These are phyloP conservation scores for Canariomyces notabilis DNA, from an alignment of 2,329 filamentous ascomycete genomes.

Conservation along the genomic window DNA sequence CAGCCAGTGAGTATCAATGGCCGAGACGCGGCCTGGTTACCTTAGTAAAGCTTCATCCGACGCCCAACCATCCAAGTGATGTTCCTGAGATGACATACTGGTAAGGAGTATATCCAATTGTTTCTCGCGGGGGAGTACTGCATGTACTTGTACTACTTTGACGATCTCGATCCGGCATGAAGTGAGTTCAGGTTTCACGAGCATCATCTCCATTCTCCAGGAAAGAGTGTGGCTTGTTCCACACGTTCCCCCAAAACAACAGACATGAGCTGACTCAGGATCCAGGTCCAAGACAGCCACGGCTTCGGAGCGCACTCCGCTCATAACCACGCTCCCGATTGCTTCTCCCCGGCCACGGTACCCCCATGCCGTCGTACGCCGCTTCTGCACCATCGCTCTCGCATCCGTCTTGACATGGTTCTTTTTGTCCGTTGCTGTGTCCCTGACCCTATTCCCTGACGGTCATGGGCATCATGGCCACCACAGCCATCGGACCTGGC, in stretches of 20 bases:
- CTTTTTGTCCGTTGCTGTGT: slow-evolving; percentile 42
- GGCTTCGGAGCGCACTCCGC: slow-evolving; percentile 57
- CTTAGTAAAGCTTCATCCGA: too few species aligned
- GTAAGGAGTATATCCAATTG: too few species aligned
- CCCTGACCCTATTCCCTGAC: slow-evolving; percentile 30
- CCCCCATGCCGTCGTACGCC: slow-evolving; percentile 55
- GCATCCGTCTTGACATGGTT: slow-evolving; percentile 51
- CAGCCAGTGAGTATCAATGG: background rate
- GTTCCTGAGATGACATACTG: too few species aligned
- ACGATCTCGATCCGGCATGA: background rate
- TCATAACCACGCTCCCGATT: slow-evolving; percentile 59
- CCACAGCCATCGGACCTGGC: slow-evolving; percentile 27
- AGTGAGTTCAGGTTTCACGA: background rate
- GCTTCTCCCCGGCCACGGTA: slow-evolving; percentile 50
- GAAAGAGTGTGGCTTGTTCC: too few species aligned
- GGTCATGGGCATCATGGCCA: slow-evolving; percentile 31
- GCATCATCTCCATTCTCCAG: background rate
- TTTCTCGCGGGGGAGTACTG: too few species aligned
- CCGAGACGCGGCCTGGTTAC: background rate
- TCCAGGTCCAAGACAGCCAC: slow-evolving; percentile 23
- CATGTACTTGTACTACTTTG: too few species aligned
- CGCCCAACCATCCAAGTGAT: too few species aligned
- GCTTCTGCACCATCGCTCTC: slow-evolving; percentile 60
- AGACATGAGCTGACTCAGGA: background rate
- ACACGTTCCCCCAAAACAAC: too few species aligned